Conservation (phyloP, 2,329 filamentous ascomycete species). For the Botryotinia globosa region DNA sequence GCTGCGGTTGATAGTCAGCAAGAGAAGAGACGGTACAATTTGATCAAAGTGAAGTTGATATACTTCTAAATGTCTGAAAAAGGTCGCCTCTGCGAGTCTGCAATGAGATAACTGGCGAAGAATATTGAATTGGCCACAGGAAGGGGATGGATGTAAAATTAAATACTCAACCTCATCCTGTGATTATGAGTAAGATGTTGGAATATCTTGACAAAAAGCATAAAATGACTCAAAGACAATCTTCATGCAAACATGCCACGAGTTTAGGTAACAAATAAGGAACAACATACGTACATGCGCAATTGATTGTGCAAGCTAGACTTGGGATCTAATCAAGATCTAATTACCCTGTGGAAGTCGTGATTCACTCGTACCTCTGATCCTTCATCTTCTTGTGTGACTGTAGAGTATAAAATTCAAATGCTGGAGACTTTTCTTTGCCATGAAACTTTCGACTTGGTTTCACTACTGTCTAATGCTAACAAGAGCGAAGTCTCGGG, state of each 20-base stretch:
- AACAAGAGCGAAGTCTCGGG: neutral
- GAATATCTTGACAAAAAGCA: neutral
- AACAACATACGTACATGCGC: neutral
- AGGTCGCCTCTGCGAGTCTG: accelerated
- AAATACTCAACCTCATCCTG: neutral
- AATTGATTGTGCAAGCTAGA: neutral
- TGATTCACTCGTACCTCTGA: neutral
- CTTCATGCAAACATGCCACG: neutral
- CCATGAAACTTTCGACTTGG: neutral
- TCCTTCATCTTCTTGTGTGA: neutral
- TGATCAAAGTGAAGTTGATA: neutral
- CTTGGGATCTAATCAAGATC: neutral
- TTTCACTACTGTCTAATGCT: neutral
- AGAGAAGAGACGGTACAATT: neutral
- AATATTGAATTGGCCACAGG: neutral
- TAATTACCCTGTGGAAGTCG: neutral
- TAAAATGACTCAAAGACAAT: too few relatives aligned
- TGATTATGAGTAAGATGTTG: too few relatives aligned
- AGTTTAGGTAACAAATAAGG: neutral
- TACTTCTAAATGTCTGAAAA: neutral
- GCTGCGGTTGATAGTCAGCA: neutral
- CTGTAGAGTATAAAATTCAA: neutral
- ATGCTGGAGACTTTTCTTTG: accelerated
- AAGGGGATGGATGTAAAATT: too few relatives aligned
- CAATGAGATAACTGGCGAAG: neutral